phyloP scores from a whole-genome alignment of 106 monocot genomes.

The Allium cepa region DNA sequence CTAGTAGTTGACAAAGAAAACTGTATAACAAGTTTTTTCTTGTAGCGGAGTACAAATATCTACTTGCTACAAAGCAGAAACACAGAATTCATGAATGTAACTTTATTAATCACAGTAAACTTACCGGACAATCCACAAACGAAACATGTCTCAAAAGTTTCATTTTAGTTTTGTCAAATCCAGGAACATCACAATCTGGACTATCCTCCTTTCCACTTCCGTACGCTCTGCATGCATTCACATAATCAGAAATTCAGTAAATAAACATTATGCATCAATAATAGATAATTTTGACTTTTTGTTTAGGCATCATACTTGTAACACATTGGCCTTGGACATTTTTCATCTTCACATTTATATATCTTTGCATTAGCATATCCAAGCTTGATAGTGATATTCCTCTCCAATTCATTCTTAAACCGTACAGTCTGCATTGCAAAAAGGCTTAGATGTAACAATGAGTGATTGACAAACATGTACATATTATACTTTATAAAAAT shows the following conservation, averaged over 20 bases:
- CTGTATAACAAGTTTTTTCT: too few relatives aligned
- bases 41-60: too few relatives aligned
- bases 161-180: slow-evolving; percentile 88
- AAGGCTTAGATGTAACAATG: too few relatives aligned
- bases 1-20: too few relatives aligned
- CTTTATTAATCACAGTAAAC: background rate
- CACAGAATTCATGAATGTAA: too few relatives aligned
- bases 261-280: too few relatives aligned
- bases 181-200: slow-evolving; percentile 88
- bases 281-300: too few relatives aligned
- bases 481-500: too few relatives aligned
- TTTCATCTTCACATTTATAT: slow-evolving; percentile 98
- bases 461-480: too few relatives aligned
- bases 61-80: too few relatives aligned
- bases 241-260: too few relatives aligned
- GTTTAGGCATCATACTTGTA: slow-evolving; percentile 62
- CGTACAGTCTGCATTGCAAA: slow-evolving; percentile 69
- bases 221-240: slow-evolving; percentile 60
- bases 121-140: slow-evolving; percentile 94
- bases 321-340: slow-evolving; percentile 84
- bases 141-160: slow-evolving; percentile 95
- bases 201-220: slow-evolving; percentile 96
- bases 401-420: slow-evolving; percentile 91
- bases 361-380: slow-evolving; percentile 99
- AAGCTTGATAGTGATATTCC: slow-evolving; percentile 95